Percentiles rank a stretch among this genome's conserved stretches.
These are phyloP conservation scores for Mortierella sp. DNA, from an alignment of 371 early-diverging fungal genomes.

Conservation along the genomic window DNA sequence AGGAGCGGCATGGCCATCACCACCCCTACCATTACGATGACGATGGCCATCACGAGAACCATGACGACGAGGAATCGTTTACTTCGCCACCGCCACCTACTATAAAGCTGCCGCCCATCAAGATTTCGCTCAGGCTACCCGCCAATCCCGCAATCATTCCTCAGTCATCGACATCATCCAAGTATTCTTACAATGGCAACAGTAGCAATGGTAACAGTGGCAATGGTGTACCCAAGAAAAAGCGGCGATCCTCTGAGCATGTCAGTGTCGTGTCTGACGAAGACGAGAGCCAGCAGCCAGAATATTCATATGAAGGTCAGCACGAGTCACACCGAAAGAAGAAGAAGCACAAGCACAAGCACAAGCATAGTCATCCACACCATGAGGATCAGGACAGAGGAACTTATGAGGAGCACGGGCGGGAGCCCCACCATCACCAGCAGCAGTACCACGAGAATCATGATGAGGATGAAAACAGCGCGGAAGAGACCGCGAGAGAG, in stretches of 20 bases:
- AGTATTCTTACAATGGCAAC: constrained; percentile 5
- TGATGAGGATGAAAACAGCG: constrained; percentile 1
- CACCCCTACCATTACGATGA: constrained; percentile 5
- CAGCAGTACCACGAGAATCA: constrained; percentile 1
- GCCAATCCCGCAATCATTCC: constrained; percentile 21
- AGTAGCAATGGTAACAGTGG: not conserved
- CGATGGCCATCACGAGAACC: not conserved
- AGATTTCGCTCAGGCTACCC: constrained; percentile 47
- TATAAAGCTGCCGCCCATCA: constrained; percentile 42
- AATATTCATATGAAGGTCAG: constrained; percentile 20
- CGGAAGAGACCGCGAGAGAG: constrained; percentile 1
- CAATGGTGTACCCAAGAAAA: constrained; percentile 20
- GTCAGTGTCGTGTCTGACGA: constrained; percentile 24
- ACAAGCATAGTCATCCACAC: constrained; percentile 34
- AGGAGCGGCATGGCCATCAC: constrained; percentile 21
- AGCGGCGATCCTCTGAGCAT: constrained; percentile 34
- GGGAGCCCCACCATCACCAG: not conserved
- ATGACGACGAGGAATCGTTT: not conserved
- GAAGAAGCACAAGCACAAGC: constrained; percentile 54
- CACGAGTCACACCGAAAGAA: constrained; percentile 35
- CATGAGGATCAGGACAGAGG: constrained; percentile 10
- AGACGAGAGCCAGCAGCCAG: constrained; percentile 12
- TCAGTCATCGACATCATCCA: constrained; percentile 4
- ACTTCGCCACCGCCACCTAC: constrained; percentile 10
- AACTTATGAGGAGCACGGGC: not conserved